Base-by-base conservation (phyloP, 495 filamentous ascomycete species). In the Antarctomyces pellizariae region DNA sequence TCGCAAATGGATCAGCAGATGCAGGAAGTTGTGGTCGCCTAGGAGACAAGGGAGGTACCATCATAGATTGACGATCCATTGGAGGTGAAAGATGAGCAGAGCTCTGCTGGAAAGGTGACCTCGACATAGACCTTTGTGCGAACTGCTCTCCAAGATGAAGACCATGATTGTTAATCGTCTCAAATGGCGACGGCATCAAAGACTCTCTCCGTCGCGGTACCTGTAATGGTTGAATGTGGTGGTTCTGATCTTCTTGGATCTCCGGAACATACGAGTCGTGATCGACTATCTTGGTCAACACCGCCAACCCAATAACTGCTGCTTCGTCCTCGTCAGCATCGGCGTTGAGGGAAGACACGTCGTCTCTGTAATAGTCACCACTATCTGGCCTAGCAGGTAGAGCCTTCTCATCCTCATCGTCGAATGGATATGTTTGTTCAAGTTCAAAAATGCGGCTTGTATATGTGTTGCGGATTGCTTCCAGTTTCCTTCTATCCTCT, bases 391-490 rank as follows among this genome's bases (percentile, higher is more conserved):
- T 59, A 19, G 68, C 59, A 7, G 84, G 84, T 9, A 91, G 53
- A 17, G 71, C 71, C 40, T 80, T 83, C 16, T 60, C 62, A 34
- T 67, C 61, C 18, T 54, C 39, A 25, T 49, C 33, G 21, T 59
- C 48, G 28, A 67, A 56, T 6, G 69, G 60, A 16, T 74, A 63
- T 37, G 80, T 56, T 14, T 65, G 64, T 39, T 68, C 62, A 8
- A 97, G 59, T 39, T 97, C 84, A 16, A 64, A 66, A 27, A 95
- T 84, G 30, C 86, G 72, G 27, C 65, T 75, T 28, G 69, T 75
- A 47, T 97, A 95, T 1, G 84, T 92, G 32, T 71, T 66, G 36
- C 79, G 70, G 50, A 97, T 91, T 23, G 71, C 65, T 43, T 82
- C 75, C 24, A 97, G 52, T 48, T 92, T 93, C 29, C 61, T 54